phyloP scores from a whole-genome alignment of 2,329 filamentous ascomycete genomes.

The Colletotrichum shisoi region DNA sequence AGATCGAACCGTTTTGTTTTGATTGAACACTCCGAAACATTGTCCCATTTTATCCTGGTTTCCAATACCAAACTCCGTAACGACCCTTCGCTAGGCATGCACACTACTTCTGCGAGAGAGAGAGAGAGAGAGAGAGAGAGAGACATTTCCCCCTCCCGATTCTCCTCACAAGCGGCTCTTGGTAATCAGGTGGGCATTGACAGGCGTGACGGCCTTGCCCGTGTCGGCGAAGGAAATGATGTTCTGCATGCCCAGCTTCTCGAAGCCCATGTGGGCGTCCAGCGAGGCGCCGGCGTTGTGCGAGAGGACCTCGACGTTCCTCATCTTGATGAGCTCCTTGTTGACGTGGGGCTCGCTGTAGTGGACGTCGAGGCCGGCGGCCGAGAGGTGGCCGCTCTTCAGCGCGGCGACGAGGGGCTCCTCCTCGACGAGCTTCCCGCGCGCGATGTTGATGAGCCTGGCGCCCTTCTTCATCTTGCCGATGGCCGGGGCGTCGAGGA shows the following conservation, averaged over 20 bases:
- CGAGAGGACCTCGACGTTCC: constrained; percentile 34
- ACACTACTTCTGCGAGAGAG: background rate
- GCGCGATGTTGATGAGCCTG: constrained; percentile 74
- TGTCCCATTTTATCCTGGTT: background rate
- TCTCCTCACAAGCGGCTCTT: constrained; percentile 28
- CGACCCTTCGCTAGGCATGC: constrained; percentile 10
- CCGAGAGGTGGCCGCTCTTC: constrained; percentile 68
- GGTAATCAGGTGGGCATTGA: constrained; percentile 34
- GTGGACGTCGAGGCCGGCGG: constrained; percentile 73
- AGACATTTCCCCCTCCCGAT: background rate
- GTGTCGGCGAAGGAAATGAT: constrained; percentile 27
- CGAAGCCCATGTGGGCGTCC: constrained; percentile 34
- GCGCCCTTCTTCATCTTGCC: constrained; percentile 74
- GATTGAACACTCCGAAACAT: background rate
- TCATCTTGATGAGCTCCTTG: constrained; percentile 36
- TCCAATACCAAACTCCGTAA: constrained; percentile 13
- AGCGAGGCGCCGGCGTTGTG: constrained; percentile 36
- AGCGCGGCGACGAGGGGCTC: constrained; percentile 72
- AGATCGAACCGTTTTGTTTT: no score
- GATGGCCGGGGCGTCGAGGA: constrained; percentile 70
- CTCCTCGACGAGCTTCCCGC: constrained; percentile 77
- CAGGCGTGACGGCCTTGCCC: constrained; percentile 30
- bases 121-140: no score
- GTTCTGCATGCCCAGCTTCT: constrained; percentile 35
- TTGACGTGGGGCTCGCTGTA: constrained; percentile 67